Conservation (phyloP, 768 basidiomycete species). For the Pleurotus ostreatus region DNA sequence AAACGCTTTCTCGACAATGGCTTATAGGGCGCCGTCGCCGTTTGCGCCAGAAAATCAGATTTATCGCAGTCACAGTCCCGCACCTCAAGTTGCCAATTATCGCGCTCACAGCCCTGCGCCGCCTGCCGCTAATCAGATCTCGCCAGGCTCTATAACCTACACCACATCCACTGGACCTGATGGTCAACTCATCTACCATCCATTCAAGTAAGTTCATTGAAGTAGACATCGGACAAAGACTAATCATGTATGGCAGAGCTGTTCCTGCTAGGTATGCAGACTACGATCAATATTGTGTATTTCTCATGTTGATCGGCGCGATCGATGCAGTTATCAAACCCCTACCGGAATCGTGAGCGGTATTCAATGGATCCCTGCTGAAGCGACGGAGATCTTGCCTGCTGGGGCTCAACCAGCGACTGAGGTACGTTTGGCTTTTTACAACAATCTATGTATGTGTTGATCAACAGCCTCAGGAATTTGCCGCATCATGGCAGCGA, state of each 20-base stretch:
- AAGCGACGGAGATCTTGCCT: conserved; percentile 59
- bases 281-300: conserved; percentile 7
- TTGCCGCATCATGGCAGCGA: conserved; percentile 53
- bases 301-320: conserved; percentile 18
- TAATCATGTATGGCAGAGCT: conserved; percentile 41
- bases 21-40: conserved; percentile 27
- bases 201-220: conserved; percentile 57
- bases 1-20: conserved; percentile 10
- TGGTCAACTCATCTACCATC: conserved; percentile 63
- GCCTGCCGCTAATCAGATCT: conserved; percentile 34
- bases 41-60: conserved; percentile 10
- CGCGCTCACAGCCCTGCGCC: conserved; percentile 3
- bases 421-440: conserved; percentile 27
- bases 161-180: conserved; percentile 61
- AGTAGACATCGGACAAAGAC: not conserved
- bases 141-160: conserved; percentile 69
- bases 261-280: conserved; percentile 63
- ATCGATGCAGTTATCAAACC: conserved; percentile 61
- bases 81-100: not conserved
- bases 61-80: conserved; percentile 3
- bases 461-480: conserved; percentile 37
- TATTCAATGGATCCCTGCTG: conserved; percentile 67
- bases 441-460: no score
- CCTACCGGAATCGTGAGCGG: conserved; percentile 58
- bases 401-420: conserved; percentile 56